Evolutionary conservation across 495 filamentous ascomycete genomes (phyloP).

Genomic region (Aspergillus incahuasiensis): DNA sequence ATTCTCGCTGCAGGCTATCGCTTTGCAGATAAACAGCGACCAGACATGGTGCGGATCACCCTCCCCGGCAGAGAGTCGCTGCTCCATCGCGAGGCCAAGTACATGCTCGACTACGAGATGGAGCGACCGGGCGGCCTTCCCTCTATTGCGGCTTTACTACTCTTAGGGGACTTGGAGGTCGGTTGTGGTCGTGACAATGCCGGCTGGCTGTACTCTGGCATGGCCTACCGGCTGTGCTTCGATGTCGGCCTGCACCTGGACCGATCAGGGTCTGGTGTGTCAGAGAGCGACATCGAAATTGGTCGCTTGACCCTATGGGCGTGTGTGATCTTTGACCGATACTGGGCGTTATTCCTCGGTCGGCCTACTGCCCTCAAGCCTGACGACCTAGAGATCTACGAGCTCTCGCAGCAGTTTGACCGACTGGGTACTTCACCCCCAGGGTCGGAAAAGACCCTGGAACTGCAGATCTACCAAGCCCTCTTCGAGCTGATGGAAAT

Average conservation of each 20-base stretch:
- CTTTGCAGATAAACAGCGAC: neutral
- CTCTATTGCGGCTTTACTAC: neutral
- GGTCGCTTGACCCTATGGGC: neutral
- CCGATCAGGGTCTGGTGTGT: neutral
- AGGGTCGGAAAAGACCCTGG: neutral
- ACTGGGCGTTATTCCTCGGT: neutral
- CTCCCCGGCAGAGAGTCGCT: neutral
- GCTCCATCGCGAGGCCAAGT: neutral
- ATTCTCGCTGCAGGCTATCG: neutral
- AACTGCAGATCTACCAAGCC: neutral
- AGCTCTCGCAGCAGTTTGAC: neutral
- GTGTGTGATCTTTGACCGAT: neutral
- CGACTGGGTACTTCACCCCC: neutral
- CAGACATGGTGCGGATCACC: neutral
- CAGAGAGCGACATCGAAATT: neutral
- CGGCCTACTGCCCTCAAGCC: neutral
- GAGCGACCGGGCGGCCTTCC: neutral
- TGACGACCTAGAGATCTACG: neutral
- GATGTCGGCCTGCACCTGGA: neutral
- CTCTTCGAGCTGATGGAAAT: neutral
- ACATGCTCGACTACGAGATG: neutral
- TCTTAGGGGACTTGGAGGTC: neutral
- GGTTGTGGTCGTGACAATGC: neutral
- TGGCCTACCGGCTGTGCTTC: neutral
- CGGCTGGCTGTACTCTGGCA: neutral